Conservation (phyloP, 2,329 filamentous ascomycete species). For the Aspergillus sclerotialis region DNA sequence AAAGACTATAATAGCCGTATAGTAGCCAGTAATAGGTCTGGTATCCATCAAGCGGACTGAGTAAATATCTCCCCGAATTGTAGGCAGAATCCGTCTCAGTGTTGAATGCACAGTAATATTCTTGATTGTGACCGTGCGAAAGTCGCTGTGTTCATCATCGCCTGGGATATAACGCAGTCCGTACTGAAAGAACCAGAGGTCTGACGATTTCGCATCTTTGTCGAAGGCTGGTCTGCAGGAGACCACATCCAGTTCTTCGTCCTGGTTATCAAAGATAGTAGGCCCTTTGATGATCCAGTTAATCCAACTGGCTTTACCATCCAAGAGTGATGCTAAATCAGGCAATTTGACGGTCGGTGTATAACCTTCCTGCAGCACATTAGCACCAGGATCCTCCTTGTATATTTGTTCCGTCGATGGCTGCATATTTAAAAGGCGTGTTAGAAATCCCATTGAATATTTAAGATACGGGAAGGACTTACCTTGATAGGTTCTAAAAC, state of each 20-base stretch:
- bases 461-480: neutral
- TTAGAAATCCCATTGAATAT: neutral
- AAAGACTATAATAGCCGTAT: conserved; percentile 25
- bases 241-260: conserved; percentile 15
- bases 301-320: conserved; percentile 16
- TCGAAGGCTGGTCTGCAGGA: conserved; percentile 6
- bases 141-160: conserved; percentile 14
- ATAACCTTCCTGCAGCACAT: neutral
- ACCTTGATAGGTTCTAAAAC: conserved; percentile 10
- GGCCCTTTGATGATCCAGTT: conserved; percentile 13
- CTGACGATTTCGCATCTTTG: conserved; percentile 4
- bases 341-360: neutral
- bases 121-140: conserved; percentile 24
- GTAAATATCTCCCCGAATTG: conserved; percentile 19
- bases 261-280: conserved; percentile 14
- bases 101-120: conserved; percentile 15
- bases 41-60: conserved; percentile 24
- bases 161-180: conserved; percentile 24
- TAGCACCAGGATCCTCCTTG: neutral
- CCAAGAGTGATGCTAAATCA: conserved; percentile 2
- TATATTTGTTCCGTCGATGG: too few species aligned
- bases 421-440: too few species aligned
- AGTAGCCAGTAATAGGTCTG: conserved; percentile 18
- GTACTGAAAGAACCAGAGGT: conserved; percentile 21
- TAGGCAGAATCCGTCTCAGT: conserved; percentile 17